phyloP scores from a whole-genome alignment of 1,284 basidiomycete species.

The Volvariella surrecta region DNA sequence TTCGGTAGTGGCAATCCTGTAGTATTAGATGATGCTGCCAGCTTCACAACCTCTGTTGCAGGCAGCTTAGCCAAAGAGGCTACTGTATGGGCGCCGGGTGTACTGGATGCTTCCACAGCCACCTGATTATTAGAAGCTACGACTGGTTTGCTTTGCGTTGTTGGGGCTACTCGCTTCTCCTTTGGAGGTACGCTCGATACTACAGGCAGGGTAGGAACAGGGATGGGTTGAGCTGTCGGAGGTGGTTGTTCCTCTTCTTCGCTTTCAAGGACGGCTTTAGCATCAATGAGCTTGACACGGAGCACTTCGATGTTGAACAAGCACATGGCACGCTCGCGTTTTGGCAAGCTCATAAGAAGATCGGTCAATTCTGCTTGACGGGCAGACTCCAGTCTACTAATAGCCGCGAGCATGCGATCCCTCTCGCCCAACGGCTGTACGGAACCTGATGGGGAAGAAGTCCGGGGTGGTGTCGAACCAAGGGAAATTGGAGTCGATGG shows the following conservation, averaged over 20 bases:
- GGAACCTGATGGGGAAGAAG: conserved; percentile 72
- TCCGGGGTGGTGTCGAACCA: conserved; percentile 69
- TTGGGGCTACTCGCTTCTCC: conserved; percentile 41
- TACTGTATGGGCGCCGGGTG: conserved; percentile 34
- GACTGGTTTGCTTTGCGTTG: conserved; percentile 51
- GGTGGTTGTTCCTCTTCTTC: conserved; percentile 42
- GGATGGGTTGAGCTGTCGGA: conserved; percentile 25
- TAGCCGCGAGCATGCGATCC: conserved; percentile 66
- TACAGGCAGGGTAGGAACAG: conserved; percentile 27
- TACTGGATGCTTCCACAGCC: conserved; percentile 16
- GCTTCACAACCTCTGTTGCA: conserved; percentile 60
- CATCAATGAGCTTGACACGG: conserved; percentile 71
- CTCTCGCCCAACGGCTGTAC: conserved; percentile 63
- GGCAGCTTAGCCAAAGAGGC: conserved; percentile 56
- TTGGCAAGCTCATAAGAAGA: conserved; percentile 76
- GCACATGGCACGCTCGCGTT: conserved; percentile 84
- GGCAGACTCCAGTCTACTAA: conserved; percentile 50
- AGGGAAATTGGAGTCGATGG: conserved; percentile 76
- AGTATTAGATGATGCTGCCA: conserved; percentile 42
- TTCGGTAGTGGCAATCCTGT: conserved; percentile 50
- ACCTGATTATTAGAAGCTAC: conserved; percentile 41
- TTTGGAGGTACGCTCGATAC: conserved; percentile 54
- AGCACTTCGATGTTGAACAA: conserved; percentile 82
- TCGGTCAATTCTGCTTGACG: conserved; percentile 62
- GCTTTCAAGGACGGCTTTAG: conserved; percentile 71